Conservation (phyloP, 2,329 filamentous ascomycete genomes). For the Xylaria sp. region DNA sequence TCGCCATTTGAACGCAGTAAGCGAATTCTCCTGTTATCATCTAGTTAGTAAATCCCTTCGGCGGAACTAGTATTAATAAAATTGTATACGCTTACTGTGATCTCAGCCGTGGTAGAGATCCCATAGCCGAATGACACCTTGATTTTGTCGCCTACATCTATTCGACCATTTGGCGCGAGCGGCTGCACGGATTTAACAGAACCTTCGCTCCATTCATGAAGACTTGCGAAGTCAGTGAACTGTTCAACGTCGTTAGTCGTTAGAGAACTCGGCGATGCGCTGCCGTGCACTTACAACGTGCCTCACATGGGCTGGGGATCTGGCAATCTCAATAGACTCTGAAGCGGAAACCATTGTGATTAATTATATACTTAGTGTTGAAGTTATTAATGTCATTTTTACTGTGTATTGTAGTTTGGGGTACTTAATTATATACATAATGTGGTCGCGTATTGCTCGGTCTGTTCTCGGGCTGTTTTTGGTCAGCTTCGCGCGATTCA, state of each 20-base stretch:
- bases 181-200: conserved; percentile 1
- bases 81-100: not conserved
- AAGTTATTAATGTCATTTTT: not conserved
- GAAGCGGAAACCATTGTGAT: conserved; percentile 4
- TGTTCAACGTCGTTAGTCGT: not conserved
- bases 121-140: not conserved
- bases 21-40: not conserved
- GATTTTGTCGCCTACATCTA: not conserved
- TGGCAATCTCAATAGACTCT: conserved; percentile 5
- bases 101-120: not conserved
- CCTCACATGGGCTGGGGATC: conserved; percentile 1
- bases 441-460: not conserved
- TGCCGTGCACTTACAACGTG: not conserved
- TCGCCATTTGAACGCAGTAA: not conserved
- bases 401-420: not conserved
- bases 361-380: no score
- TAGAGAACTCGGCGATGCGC: not conserved
- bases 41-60: not conserved
- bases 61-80: not conserved
- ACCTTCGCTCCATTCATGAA: not conserved
- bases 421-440: not conserved
- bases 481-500: not conserved
- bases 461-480: not conserved
- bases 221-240: not conserved
- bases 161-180: not conserved